Base-by-base conservation (phyloP, 2,329 filamentous ascomycete species). In the Ceratocystis huliohia region DNA sequence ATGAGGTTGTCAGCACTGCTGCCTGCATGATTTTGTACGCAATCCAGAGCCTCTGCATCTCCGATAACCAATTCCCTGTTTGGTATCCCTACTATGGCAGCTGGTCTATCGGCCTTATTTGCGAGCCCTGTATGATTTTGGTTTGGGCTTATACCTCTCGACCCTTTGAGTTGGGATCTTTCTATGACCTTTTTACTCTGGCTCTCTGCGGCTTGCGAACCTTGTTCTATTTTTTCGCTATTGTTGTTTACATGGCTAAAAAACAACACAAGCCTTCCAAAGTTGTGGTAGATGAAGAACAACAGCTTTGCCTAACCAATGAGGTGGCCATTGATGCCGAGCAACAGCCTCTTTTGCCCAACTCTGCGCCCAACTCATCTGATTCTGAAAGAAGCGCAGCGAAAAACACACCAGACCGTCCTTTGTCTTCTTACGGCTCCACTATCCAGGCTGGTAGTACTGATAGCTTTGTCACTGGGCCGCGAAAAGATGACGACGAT, bases 61-160 rank as follows among this genome's bases (percentile, higher is more conserved):
- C 78, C 1, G 81, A 83, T 64, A 76, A 77, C 20, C 72, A 77
- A 37, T 76, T 78, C 64, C 78, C 80, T 1, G 78, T 84, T 8
- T 86, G 84, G 79, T 84, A 86, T 70, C 84, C 86, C 0, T 85
- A 84, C 69, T 81, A 82, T 69, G 85, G 84, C 20, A 82, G 83
- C 13, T 88, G 86, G 79, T 70, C 82, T 37, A 73, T 88, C 17
- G 82, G 82, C 15, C 74, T 87, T 6, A 70, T 78, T 15, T 81
- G 83, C 45, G 87, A 90, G 71, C 72, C 80, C 0, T 70, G 73
- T 62, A 74, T 84, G 41, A 72, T 79, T 28, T 70, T 75, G 15
- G 69, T 73, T 10, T 64, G 63, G 62, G 28, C 33, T n/a, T 41
- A 50, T 25, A 57, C 48, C 6, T 59, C 61, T 15, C 33, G 37